Evolutionary conservation across 371 early-diverging fungal species (phyloP), one percentile per base, ranked within the genome.

Genomic region (Zopfochytrium polystomum): DNA sequence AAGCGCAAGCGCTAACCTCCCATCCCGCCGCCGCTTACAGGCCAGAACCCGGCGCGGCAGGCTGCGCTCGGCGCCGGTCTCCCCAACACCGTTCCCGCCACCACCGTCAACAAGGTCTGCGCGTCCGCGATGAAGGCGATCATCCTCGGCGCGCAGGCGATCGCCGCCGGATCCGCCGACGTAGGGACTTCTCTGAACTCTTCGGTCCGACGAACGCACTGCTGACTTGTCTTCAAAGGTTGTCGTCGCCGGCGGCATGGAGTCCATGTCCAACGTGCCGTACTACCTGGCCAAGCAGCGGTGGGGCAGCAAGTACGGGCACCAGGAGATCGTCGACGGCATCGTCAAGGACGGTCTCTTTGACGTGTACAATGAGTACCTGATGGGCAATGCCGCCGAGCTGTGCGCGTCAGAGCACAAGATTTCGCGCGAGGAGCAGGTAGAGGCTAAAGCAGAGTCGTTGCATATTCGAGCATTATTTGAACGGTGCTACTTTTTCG

Each of bases 31-130:
- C n/a, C n/a, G n/a, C n/a, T n/a, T 32, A 35, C 47, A 66, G 95
- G 96, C 27, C 96, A 96, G 75, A 91, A 92, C 82, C 96, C 96
- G 49, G 95, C 97, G 48, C 89, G 96, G 52, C 95, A 96, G 77
- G 97, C 89, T 46, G 91, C 95, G 27, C 73, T 97, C 42, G 87
- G 87, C 44, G 93, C 97, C 35, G 97, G 96, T 27, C 60, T 92
- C 11, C 80, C 85, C 33, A 79, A 86, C 56, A 75, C 80, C 13
- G 85, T 88, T 11, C 77, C 89, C 55, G 85, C 89, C 61, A 96
- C 95, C 31, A 94, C 93, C 30, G 85, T 98, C 63, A 97, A 96
- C 86, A 98, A 98, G 82, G 96, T 96, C 43, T 99, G 99, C 75
- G 98, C 96, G 32, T 90, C 91, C 30, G 96, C 93, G 34, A 87